Percentiles rank a stretch among this genome's conserved stretches.
These are phyloP conservation scores for Epichloe brachyelytri DNA, from an alignment of 2,329 filamentous ascomycete species.

Conservation along the genomic window DNA sequence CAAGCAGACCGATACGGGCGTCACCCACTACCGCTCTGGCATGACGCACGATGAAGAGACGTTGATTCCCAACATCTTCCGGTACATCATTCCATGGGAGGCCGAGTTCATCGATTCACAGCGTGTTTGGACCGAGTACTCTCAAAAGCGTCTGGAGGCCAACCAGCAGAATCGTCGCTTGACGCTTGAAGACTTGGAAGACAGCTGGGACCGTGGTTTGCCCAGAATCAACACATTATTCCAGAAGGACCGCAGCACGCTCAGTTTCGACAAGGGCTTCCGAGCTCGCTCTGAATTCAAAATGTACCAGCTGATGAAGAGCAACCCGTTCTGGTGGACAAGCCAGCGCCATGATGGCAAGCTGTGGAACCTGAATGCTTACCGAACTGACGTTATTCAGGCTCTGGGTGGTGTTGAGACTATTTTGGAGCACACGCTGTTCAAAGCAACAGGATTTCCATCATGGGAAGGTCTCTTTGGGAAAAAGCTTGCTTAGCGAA, in stretches of 20 bases:
- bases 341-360: conserved; percentile 95
- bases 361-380: conserved; percentile 91
- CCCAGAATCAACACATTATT: conserved; percentile 98
- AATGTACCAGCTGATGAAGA: conserved; percentile 97
- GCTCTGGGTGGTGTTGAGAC: conserved; percentile 93
- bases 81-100: conserved; percentile 98
- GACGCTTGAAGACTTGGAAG: conserved; percentile 90
- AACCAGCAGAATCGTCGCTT: conserved; percentile 93
- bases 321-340: conserved; percentile 99
- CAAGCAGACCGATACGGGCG: conserved; percentile 92
- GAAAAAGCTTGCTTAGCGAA: conserved; percentile 39
- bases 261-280: conserved; percentile 98
- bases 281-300: conserved; percentile 93
- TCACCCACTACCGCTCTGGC: conserved; percentile 91
- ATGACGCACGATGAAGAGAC: conserved; percentile 99
- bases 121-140: conserved; percentile 98
- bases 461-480: conserved; percentile 95
- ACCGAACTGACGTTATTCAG: conserved; percentile 93
- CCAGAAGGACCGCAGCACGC: conserved; percentile 93
- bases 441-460: conserved; percentile 93
- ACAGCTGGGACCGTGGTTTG: conserved; percentile 95
- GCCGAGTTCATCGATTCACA: conserved; percentile 98
- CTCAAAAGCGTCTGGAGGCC: conserved; percentile 91
- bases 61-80: conserved; percentile 95
- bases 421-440: conserved; percentile 90